Evolutionary conservation across 169 alveolate species (phyloP).

Genomic region (Plasmodium gonderi): DNA sequence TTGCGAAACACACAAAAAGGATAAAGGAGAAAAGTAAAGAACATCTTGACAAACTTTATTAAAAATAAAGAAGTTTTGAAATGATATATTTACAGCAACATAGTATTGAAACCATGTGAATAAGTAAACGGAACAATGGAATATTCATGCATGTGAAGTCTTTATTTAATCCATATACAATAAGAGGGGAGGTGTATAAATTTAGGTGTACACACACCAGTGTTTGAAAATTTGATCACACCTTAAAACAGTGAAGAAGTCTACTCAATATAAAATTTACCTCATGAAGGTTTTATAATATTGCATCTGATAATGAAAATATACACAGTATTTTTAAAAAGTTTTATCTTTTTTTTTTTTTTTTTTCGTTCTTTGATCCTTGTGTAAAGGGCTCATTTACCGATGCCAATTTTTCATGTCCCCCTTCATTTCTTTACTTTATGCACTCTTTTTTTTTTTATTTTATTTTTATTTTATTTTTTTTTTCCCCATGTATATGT

Average conservation of each 20-base stretch:
- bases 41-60: background rate
- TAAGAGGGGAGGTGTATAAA: background rate
- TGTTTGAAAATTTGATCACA: background rate
- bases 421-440: background rate
- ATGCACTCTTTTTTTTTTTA: background rate
- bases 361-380: background rate
- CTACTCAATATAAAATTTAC: background rate
- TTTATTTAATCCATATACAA: background rate
- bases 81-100: background rate
- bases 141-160: background rate
- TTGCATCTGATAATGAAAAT: slow-evolving; percentile 8
- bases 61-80: background rate
- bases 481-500: background rate
- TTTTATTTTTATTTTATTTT: background rate
- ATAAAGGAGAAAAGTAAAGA: background rate
- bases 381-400: background rate
- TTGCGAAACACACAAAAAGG: background rate
- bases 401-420: background rate
- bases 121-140: background rate
- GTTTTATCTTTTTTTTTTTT: background rate
- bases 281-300: background rate
- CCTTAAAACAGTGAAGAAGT: background rate
- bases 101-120: background rate
- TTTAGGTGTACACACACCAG: background rate
- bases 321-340: background rate